Evolutionary conservation across 768 basidiomycete species (phyloP).

Genomic region (Boletus subparvulus): DNA sequence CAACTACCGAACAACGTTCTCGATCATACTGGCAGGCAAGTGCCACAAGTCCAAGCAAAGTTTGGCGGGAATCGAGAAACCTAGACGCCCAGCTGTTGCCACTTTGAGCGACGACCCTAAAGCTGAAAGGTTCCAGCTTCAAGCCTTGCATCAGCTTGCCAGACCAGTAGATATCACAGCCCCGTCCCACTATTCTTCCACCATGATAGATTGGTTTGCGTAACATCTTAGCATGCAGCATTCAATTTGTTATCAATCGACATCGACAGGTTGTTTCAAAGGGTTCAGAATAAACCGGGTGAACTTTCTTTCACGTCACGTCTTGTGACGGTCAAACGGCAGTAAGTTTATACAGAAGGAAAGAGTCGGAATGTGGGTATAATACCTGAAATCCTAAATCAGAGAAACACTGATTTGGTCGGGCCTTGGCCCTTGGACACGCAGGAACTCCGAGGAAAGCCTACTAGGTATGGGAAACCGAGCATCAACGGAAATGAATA

Average conservation of each 20-base stretch:
- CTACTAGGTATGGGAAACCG: background rate
- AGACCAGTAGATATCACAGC: background rate
- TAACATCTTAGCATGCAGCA: background rate
- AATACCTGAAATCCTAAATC: background rate
- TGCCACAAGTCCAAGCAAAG: background rate
- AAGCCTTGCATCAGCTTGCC: background rate
- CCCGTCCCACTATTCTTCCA: background rate
- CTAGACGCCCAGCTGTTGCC: background rate
- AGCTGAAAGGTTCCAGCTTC: background rate
- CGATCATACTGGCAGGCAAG: background rate
- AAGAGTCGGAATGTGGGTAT: background rate
- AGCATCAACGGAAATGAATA: background rate
- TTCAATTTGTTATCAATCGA: background rate
- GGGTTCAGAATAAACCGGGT: background rate
- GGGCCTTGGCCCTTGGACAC: background rate
- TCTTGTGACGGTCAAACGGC: background rate
- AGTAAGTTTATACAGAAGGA: background rate
- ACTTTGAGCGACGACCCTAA: background rate
- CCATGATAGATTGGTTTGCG: background rate
- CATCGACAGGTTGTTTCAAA: background rate
- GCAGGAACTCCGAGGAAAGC: background rate
- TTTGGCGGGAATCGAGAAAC: no score
- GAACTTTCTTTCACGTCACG: background rate
- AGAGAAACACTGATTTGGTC: background rate
- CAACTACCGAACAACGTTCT: background rate